Percentiles rank a stretch among this genome's conserved stretches.
These are phyloP conservation scores for Penicillium psychrofluorescens DNA, from an alignment of 495 filamentous ascomycete species.

Conservation along the genomic window DNA sequence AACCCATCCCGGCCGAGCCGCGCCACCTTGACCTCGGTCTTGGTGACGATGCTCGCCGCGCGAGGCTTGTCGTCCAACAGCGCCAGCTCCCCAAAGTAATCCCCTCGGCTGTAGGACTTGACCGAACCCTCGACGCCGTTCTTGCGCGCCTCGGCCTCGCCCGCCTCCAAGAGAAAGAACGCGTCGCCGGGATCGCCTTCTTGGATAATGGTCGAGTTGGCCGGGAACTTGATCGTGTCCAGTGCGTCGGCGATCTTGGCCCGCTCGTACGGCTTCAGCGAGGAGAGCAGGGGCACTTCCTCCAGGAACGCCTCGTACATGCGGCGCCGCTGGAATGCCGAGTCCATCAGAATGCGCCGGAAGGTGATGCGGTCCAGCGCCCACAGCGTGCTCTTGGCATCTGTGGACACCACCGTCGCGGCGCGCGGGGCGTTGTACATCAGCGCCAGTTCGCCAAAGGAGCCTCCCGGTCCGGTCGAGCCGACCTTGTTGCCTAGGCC, in stretches of 20 bases:
- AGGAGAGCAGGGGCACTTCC: conserved; percentile 82
- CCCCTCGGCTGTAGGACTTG: conserved; percentile 78
- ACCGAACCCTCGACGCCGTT: conserved; percentile 54
- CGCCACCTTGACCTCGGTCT: conserved; percentile 83
- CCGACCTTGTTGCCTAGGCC: conserved; percentile 83
- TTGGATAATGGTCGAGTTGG: conserved; percentile 75
- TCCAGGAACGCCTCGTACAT: conserved; percentile 98
- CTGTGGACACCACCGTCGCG: conserved; percentile 86
- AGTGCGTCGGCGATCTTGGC: conserved; percentile 95
- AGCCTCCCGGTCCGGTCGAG: conserved; percentile 77
- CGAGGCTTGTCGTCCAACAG: conserved; percentile 88
- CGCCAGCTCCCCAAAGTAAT: conserved; percentile 95
- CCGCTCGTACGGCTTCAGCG: conserved; percentile 82
- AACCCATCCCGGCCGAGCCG: conserved; percentile 89
- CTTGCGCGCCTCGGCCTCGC: conserved; percentile 83
- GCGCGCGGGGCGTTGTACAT: conserved; percentile 99
- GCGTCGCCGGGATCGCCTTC: conserved; percentile 89
- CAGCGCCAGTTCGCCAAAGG: conserved; percentile 94
- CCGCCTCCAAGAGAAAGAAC: conserved; percentile 87
- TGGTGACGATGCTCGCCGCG: conserved; percentile 80
- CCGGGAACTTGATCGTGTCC: conserved; percentile 77
- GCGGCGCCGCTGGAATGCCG: conserved; percentile 86
- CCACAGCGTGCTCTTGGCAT: conserved; percentile 77
- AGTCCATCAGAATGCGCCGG: conserved; percentile 97
- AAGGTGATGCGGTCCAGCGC: conserved; percentile 93